phyloP scores from a whole-genome alignment of 2,329 filamentous ascomycete species.

The Hypoxylon sp. region DNA sequence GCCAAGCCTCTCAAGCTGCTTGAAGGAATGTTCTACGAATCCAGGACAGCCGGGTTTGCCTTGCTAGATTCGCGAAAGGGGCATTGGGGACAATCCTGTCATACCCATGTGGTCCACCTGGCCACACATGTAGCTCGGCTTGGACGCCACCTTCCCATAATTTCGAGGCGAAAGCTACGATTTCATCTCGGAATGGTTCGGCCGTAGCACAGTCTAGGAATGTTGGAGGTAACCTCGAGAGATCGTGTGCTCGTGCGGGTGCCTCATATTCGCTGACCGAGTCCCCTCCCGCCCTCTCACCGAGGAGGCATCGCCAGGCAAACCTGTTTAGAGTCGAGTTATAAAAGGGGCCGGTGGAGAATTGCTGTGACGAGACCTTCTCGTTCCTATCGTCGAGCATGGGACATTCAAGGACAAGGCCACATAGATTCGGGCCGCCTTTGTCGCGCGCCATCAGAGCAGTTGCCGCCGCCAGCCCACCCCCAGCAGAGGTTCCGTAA shows the following conservation, averaged over 20 bases:
- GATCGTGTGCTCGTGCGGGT: constrained; percentile 43
- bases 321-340: constrained; percentile 43
- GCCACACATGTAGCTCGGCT: constrained; percentile 49
- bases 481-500: constrained; percentile 65
- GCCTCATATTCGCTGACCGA: constrained; percentile 46
- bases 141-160: constrained; percentile 47
- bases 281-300: constrained; percentile 40
- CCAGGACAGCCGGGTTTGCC: constrained; percentile 43
- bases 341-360: constrained; percentile 44
- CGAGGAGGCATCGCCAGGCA: constrained; percentile 47
- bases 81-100: constrained; percentile 44
- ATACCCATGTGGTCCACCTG: constrained; percentile 47
- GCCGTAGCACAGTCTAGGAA: constrained; percentile 49
- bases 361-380: constrained; percentile 45
- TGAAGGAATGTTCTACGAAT: constrained; percentile 41
- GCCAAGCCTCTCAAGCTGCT: constrained; percentile 28
- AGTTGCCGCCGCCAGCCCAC: constrained; percentile 63
- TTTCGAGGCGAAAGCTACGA: constrained; percentile 46
- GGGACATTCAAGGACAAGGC: constrained; percentile 51
- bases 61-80: constrained; percentile 43
- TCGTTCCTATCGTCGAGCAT: constrained; percentile 54
- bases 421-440: constrained; percentile 47
- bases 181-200: constrained; percentile 49
- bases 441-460: constrained; percentile 57
- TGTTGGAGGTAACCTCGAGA: constrained; percentile 44